Evolutionary conservation across 768 basidiomycete genomes (phyloP), one percentile per base, ranked within the genome.

Genomic region (Suillus subluteus): DNA sequence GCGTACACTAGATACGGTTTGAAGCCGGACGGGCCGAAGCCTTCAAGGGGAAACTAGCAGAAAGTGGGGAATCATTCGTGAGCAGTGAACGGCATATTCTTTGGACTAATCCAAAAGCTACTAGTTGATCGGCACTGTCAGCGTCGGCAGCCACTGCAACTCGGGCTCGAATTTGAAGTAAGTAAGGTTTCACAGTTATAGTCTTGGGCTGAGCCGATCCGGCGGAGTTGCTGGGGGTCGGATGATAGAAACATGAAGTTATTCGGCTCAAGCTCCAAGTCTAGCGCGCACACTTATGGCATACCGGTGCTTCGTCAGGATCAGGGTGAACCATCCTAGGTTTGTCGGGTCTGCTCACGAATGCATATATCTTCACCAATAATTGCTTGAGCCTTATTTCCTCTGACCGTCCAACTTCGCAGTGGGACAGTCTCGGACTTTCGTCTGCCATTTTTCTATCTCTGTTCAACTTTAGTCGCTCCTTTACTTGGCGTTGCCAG

Each of bases 401-500:
- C 38, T 41, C 37, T 16, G 37, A 18, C 40, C 37, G 52, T 18
- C 8, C 23, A 61, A 48, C 46, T 35, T 58, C 21, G 4, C 54
- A 56, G 30, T 13, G 4, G 52, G 35, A n/a, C 54, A 54, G 35
- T 38, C 8, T 41, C 59, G 9, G 32, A 5, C 37, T 35, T 40
- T 30, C 6, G 35, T 35, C 35, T 30, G 5, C 16, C 16, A 18
- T 23, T 30, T 59, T 59, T 26, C 26, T 18, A 1, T 55, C 26
- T 23, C 40, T 23, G 8, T 38, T 35, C 23, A 64, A 64, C 37
- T 41, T 62, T n/a, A n/a, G 63, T 16, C 63, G 7, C 56, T 64
- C 63, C 3, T 64, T 64, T 58, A n/a, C 21, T 55, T 37, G 16
- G 26, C 16, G 21, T 32, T 55, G 8, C 37, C 15, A 8, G 50